Base-by-base conservation (phyloP, 73 alveolate species). In the Effrenium voratum region DNA sequence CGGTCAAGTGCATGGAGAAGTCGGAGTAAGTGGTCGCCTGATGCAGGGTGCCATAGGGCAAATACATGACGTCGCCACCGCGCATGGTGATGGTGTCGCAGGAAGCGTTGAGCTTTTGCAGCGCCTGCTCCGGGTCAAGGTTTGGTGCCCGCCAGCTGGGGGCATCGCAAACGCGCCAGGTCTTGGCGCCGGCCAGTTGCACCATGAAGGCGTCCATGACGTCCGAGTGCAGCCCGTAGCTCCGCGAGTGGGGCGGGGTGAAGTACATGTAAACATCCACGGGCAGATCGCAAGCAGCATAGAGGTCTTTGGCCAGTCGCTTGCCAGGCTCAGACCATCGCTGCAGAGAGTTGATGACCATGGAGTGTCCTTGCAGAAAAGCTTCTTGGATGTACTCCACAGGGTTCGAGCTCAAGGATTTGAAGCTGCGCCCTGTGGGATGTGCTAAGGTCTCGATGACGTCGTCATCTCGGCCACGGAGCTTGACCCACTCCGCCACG, bases 181-280 rank as follows among this genome's bases (percentile, higher is more conserved):
- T 12, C 28, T 90, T 90, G 30, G 93, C 24, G 50, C 97, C 97
- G 10, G 52, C 82, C 22, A 66, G 97, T 75, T 68, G 97, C 72
- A 90, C 97, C 86, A 70, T 90, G 76, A 90, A 90, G 22, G 97
- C 97, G 75, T 90, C 97, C 97, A 90, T 90, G 46, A 90, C 97
- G 41, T 92, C 98, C 6, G 98, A 92, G 63, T 75, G 98, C 32
- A 92, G 26, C 30, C 91, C 98, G 45, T 92, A 92, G 32, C 91
- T 73, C 40, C 24, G 59, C 12, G 98, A 92, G 85, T 73, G 80
- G n/a, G 98, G 98, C 22, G 91, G 98, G 24, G 98, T 92, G 49
- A 92, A 57, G 46, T 92, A 92, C 98, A 92, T 92, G 81, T 92
- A 92, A 32, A 92, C 98, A 52, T 92, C 98, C 68, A 92, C 91